Evolutionary conservation across 2,329 filamentous ascomycete species (phyloP).

Genomic region (Periconia digitata): DNA sequence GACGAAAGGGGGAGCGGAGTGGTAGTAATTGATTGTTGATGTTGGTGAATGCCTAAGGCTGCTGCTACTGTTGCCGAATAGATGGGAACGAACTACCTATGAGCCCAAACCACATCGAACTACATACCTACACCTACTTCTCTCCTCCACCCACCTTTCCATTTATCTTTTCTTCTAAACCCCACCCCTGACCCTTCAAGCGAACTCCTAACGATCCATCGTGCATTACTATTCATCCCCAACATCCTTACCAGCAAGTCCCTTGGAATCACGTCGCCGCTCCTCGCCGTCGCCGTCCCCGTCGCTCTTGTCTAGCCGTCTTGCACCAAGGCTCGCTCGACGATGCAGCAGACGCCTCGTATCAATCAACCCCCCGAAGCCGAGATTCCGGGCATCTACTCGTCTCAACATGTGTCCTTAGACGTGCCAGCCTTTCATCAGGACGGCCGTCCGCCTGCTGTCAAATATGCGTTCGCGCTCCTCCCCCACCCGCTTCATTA

Average conservation of each 20-base stretch:
- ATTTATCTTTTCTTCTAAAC: neutral
- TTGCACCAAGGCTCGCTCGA: neutral
- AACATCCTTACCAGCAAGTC: neutral
- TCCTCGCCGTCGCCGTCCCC: neutral
- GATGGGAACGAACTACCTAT: too few species aligned
- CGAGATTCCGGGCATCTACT: slow-evolving; percentile 43
- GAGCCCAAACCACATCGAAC: too few species aligned
- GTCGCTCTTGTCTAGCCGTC: neutral
- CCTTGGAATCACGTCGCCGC: slow-evolving; percentile 2
- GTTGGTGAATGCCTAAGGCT: too few species aligned
- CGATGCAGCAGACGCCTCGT: slow-evolving; percentile 18
- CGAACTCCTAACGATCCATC: too few species aligned
- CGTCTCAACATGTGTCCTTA: slow-evolving; percentile 52
- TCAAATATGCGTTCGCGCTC: slow-evolving; percentile 53
- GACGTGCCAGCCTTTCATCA: slow-evolving; percentile 47
- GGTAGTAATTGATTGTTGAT: too few species aligned
- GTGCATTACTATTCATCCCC: neutral
- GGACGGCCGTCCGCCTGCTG: slow-evolving; percentile 44
- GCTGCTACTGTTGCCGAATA: too few species aligned
- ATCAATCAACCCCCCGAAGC: slow-evolving; percentile 24
- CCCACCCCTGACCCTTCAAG: too few species aligned
- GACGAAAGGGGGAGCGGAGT: too few species aligned
- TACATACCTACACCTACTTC: neutral
- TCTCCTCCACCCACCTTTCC: neutral
- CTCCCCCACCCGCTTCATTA: slow-evolving; percentile 11